Evolutionary conservation across 805 yeast species (phyloP).

Genomic region (Metschnikowia cerradonensis): DNA sequence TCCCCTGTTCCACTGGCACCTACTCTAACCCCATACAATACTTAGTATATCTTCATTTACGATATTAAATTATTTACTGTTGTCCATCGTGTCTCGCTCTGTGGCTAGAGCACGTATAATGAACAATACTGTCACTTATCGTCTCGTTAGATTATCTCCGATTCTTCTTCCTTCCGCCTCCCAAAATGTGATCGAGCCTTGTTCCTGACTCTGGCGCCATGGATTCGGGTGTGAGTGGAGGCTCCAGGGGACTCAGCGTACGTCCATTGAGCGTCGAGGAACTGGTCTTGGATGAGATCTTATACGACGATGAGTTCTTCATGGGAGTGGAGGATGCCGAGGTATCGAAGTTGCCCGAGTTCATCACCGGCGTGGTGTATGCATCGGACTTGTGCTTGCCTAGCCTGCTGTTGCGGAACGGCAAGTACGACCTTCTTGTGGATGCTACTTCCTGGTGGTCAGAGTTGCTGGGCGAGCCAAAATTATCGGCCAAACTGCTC

Average conservation of each 20-base stretch:
- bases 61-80: too few relatives aligned
- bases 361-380: conserved; percentile 10
- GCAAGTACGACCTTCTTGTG: conserved; percentile 37
- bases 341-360: conserved; percentile 7
- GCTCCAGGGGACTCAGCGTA: conserved; percentile 12
- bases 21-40: too few relatives aligned
- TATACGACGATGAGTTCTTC: conserved; percentile 2
- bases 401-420: conserved; percentile 34
- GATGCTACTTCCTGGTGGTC: conserved; percentile 14
- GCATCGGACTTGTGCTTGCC: conserved; percentile 19
- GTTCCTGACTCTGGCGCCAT: conserved; percentile 10
- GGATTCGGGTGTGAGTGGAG: conserved; percentile 9
- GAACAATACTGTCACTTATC: too few relatives aligned
- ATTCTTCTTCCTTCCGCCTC: conserved; percentile 15
- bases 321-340: conserved; percentile 8
- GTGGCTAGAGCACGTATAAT: too few relatives aligned
- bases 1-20: too few relatives aligned
- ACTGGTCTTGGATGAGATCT: neutral
- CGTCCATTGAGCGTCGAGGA: conserved; percentile 2
- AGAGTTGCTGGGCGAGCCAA: conserved; percentile 23
- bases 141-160: neutral
- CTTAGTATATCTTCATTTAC: too few relatives aligned
- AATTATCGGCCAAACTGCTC: conserved; percentile 67
- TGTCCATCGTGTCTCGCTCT: too few relatives aligned
- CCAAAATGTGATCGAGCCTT: conserved; percentile 12